Evolutionary conservation across 345 rosid genomes (phyloP), one percentile per base, ranked within the genome.

Genomic region (Chamaenerion angustifolium): DNA sequence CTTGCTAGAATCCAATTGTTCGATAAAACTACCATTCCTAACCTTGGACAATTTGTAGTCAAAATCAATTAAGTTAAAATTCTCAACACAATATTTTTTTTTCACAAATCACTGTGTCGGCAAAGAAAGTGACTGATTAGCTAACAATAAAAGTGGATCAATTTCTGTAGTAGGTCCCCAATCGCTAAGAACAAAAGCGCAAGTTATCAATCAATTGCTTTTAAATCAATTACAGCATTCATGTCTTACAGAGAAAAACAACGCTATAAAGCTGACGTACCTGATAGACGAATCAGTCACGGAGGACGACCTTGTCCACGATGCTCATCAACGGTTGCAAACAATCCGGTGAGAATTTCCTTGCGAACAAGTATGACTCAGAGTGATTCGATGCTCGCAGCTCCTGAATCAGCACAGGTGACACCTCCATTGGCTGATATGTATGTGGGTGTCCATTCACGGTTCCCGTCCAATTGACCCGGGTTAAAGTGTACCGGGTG

Each of bases 401-500:
- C 40, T 49, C 64, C 35, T 53, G 52, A 46, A 92, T 84, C 52
- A 92, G 63, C 63, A 46, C 70, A 0, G 81, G 71, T 3, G 79
- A 68, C 5, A 92, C 71, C 64, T 87, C 96, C 16, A 40, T 41
- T 0, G 82, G 81, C 40, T 52, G 58, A 48, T 84, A 87, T 3
- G 83, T 84, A 54, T 87, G 69, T 0, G 98, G 98, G 65, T 92
- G 98, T 11, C 96, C 98, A 43, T 72, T 60, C 8, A 64, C 63
- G n/a, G 96, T 76, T 5, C 85, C 96, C 0, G 94, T 92, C 98
- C 96, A 92, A 68, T 92, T 87, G 6, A 92, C 98, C 49, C 71
- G 72, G 0, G 95, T 87, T 9, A 92, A 54, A 0, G 95, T 76
- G 56, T 92, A 83, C 10, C 61, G 79, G 7, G 94, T 85, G 43